Base-by-base conservation (phyloP, 345 rosid species). In the Bruguiera parviflora region DNA sequence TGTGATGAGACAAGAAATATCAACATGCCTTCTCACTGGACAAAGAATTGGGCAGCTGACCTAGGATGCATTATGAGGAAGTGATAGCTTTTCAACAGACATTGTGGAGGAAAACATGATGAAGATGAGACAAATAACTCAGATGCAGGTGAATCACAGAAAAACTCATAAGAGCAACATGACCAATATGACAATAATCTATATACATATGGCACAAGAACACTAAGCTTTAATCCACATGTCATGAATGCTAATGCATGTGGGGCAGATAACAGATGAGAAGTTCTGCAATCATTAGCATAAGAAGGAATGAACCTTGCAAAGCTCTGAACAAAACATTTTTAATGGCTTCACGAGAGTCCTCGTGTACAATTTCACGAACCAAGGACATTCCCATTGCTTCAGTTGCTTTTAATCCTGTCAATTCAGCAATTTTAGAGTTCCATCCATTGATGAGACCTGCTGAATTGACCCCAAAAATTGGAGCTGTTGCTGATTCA, bases 401-500 rank as follows among this genome's bases (percentile, higher is more conserved):
- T 73, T 84, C 86, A 63, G 73, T 75, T 53, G 86, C 75, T 66
- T 69, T 76, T 58, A 92, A 71, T 28, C 93, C 90, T 5, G 96
- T 90, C 81, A 92, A 76, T 61, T 92, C 96, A 6, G 93, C 85
- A 8, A 73, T 69, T 83, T 90, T 88, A 15, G 82, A 77, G 71
- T 88, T 92, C 96, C 98, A 92, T 24, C 98, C 98, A 77, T 90
- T 89, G 62, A 92, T 75, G 60, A 75, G 80, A 73, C 96, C 96
- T 5, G 73, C 70, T 61, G 85, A 81, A 83, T 92, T 89, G 73
- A 88, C 96, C 61, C 98, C 96, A 55, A 92, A 88, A 20, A 92
- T 87, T 15, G 98, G 96, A 8, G 85, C 93, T 21, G 91, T 84
- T 3, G 96, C 96, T 18, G 93, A 88, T 79, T 92, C 96, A 61